phyloP scores from a whole-genome alignment of 768 basidiomycete genomes.

The Candolleomyces efflorescens region DNA sequence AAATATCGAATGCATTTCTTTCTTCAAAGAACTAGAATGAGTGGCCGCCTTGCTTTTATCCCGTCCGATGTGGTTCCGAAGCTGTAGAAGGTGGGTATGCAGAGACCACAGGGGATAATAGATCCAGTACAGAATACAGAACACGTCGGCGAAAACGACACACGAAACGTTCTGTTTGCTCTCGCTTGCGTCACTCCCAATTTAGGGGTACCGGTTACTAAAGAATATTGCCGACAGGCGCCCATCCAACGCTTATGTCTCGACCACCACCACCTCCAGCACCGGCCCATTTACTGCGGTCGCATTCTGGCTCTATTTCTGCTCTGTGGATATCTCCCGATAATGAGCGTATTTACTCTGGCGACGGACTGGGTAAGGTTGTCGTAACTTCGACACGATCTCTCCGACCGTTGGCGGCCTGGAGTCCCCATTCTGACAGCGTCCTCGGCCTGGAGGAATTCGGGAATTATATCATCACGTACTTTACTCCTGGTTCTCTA shows the following conservation, averaged over 20 bases:
- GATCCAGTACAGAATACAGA: constrained; percentile 7
- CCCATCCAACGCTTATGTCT: constrained; percentile 9
- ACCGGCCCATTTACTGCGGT: constrained; percentile 73
- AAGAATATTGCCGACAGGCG: neutral
- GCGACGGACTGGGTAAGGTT: constrained; percentile 76
- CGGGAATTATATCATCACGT: constrained; percentile 71
- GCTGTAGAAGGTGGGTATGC: neutral
- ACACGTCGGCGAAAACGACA: constrained; percentile 9
- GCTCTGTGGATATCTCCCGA: constrained; percentile 60
- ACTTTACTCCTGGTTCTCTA: constrained; percentile 1
- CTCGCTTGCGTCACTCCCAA: neutral
- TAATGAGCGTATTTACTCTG: constrained; percentile 83
- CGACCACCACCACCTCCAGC: constrained; percentile 38
- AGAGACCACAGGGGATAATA: constrained; percentile 3
- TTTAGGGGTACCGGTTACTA: neutral
- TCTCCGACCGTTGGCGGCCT: constrained; percentile 67
- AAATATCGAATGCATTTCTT: constrained; percentile 63
- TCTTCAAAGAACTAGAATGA: neutral
- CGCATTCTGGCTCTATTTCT: constrained; percentile 62
- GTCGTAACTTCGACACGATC: constrained; percentile 72
- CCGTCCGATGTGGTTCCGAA: neutral
- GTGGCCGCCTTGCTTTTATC: neutral
- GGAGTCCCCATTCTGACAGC: constrained; percentile 77
- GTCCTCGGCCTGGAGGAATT: constrained; percentile 80
- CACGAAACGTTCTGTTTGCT: constrained; percentile 7